These are phyloP conservation scores for Trypanosoma grayi DNA, from an alignment of 208 protist species.

Conservation along the genomic window DNA sequence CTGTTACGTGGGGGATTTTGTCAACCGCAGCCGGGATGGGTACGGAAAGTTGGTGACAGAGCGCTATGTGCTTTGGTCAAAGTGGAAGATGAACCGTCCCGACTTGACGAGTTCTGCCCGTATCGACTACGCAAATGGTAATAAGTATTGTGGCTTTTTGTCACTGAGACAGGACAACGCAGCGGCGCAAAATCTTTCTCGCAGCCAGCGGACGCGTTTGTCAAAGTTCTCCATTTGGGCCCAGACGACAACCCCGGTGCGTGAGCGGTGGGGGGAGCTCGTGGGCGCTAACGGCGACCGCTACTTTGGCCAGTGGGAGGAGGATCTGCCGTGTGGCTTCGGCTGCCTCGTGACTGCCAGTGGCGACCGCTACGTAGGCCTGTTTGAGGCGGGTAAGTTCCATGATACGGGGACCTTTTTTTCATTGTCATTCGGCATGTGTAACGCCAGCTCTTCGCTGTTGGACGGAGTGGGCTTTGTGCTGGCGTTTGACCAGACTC, in stretches of 20 bases:
- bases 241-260: conserved; percentile 25
- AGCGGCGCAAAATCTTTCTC: conserved; percentile 5
- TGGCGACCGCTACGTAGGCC: conserved; percentile 72
- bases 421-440: conserved; percentile 7
- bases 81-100: conserved; percentile 73
- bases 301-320: conserved; percentile 82
- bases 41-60: conserved; percentile 59
- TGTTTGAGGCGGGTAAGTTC: conserved; percentile 50
- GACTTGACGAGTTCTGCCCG: conserved; percentile 45
- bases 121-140: conserved; percentile 58
- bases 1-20: conserved; percentile 69
- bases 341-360: conserved; percentile 58
- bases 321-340: conserved; percentile 63
- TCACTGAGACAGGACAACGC: conserved; percentile 22
- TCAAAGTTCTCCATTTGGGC: conserved; percentile 74
- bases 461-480: conserved; percentile 32
- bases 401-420: conserved; percentile 75
- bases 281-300: conserved; percentile 46
- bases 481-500: neutral
- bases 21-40: conserved; percentile 63
- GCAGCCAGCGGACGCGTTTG: conserved; percentile 5
- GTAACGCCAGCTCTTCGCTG: neutral
- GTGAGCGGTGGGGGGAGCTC: conserved; percentile 68
- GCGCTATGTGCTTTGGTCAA: conserved; percentile 55
- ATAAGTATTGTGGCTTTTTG: conserved; percentile 61